phyloP scores from a whole-genome alignment of 106 monocot species.

The Phalaenopsis equestris region DNA sequence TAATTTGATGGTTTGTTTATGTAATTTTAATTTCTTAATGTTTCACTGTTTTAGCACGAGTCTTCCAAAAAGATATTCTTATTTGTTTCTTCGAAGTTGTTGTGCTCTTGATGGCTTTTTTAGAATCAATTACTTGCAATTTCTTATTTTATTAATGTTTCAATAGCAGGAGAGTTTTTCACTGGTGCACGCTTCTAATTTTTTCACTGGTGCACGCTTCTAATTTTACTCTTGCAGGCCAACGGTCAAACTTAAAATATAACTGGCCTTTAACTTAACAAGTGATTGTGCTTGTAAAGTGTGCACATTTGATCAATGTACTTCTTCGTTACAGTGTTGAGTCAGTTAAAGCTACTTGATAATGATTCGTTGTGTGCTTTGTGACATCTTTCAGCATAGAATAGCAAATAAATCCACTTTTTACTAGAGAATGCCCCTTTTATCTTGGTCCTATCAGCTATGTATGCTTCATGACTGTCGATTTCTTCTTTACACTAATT shows the following conservation, averaged over 20 bases:
- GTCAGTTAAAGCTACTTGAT: too few species aligned
- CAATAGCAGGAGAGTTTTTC: not conserved
- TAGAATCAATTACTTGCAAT: constrained; percentile 4
- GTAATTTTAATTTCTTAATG: not conserved
- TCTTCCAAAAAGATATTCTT: not conserved
- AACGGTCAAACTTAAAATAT: not conserved
- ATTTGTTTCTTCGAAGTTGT: not conserved
- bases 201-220: not conserved
- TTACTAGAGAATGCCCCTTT: too few species aligned
- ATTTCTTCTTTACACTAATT: not conserved
- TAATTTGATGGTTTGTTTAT: not conserved
- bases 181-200: not conserved
- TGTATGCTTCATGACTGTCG: too few species aligned
- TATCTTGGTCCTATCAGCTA: too few species aligned
- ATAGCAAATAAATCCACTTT: too few species aligned
- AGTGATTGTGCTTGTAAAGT: not conserved
- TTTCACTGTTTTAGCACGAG: not conserved
- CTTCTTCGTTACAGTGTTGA: too few species aligned
- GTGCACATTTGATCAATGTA: not conserved
- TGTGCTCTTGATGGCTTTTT: not conserved
- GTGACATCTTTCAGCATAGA: too few species aligned
- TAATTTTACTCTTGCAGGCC: not conserved
- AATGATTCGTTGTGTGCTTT: too few species aligned
- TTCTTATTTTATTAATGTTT: not conserved
- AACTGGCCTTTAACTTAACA: not conserved